Conservation (phyloP, 192 early-diverging fungal species). For the Backusella sp. region DNA sequence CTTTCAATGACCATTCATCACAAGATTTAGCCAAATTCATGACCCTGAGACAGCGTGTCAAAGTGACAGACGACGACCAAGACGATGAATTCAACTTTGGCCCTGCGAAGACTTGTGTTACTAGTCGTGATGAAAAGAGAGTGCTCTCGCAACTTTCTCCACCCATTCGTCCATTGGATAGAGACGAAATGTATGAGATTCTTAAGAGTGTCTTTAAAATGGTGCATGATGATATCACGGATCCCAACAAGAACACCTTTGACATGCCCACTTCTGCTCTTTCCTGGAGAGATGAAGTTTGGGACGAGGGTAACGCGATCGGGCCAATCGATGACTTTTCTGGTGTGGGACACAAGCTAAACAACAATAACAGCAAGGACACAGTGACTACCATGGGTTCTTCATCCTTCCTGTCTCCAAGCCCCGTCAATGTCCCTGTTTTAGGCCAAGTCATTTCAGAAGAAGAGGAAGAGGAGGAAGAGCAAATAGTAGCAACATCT, state of each 20-base stretch:
- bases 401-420: neutral
- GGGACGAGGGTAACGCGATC: conserved; percentile 1
- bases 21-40: neutral
- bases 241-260: neutral
- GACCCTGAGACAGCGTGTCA: neutral
- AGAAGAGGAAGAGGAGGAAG: neutral
- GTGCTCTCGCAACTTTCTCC: neutral
- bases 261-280: neutral
- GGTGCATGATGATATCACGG: neutral
- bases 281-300: conserved; percentile 7
- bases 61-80: neutral
- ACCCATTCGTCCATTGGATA: neutral
- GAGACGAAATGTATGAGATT: neutral
- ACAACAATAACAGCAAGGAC: neutral
- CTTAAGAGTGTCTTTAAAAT: neutral
- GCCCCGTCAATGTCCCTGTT: neutral
- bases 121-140: conserved; percentile 1
- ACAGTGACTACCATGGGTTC: neutral
- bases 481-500: neutral
- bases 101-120: neutral
- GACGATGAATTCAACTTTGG: neutral
- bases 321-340: neutral
- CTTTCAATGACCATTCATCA: neutral
- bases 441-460: neutral
- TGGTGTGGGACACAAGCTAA: neutral